Conservation (phyloP, 192 early-diverging fungal genomes). For the Linnemannia schmuckeri region DNA sequence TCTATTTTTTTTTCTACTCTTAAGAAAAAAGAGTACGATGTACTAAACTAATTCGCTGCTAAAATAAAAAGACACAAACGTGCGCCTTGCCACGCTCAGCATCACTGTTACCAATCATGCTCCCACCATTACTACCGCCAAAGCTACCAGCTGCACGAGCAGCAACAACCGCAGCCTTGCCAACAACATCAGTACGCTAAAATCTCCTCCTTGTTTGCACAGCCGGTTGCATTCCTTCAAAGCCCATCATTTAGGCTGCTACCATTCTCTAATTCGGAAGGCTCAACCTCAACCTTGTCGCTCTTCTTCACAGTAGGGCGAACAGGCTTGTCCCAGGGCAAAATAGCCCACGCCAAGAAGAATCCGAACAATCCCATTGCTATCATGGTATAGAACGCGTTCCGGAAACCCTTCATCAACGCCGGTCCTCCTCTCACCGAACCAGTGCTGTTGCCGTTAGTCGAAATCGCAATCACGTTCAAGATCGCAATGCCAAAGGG, state of each 20-base stretch:
- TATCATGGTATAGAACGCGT: constrained; percentile 38
- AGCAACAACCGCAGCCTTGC: neutral
- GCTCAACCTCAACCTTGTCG: neutral
- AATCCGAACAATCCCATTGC: constrained; percentile 32
- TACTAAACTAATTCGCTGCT: neutral
- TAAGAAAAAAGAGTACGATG: neutral
- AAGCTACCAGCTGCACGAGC: neutral
- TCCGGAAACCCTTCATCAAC: constrained; percentile 46
- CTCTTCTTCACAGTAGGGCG: constrained; percentile 1
- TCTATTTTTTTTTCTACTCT: too few species aligned
- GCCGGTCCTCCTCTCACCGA: constrained; percentile 16
- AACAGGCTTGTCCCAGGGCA: constrained; percentile 29
- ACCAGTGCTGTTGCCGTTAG: constrained; percentile 1
- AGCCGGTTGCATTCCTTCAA: neutral
- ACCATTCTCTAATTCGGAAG: neutral
- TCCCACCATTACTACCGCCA: neutral
- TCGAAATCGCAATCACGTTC: constrained; percentile 40
- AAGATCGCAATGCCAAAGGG: constrained; percentile 51
- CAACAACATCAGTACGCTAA: neutral
- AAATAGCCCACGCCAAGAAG: neutral
- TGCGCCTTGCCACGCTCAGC: neutral
- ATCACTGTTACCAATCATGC: neutral
- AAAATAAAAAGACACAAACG: too few species aligned
- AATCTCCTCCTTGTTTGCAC: neutral
- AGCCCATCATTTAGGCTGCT: neutral